Conservation (phyloP, 768 basidiomycete species). For the Amanita subjunquillea region DNA sequence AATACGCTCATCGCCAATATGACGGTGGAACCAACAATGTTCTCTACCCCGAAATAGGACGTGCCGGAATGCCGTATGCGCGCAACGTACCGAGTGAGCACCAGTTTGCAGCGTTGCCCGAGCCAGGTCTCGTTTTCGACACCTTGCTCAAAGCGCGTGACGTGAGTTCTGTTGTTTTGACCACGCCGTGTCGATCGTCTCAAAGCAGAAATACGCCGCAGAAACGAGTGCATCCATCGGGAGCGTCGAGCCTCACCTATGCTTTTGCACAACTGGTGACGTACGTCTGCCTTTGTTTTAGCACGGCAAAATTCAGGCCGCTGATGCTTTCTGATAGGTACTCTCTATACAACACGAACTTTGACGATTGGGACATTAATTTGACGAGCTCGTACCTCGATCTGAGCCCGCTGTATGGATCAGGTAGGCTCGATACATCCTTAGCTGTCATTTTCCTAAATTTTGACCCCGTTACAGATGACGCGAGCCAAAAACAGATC, state of each 20-base stretch:
- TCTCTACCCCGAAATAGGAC: slow-evolving; percentile 34
- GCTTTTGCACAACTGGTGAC: slow-evolving; percentile 58
- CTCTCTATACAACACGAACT: slow-evolving; percentile 42
- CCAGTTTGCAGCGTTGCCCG: slow-evolving; percentile 36
- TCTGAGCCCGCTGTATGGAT: slow-evolving; percentile 45
- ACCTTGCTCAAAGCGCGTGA: slow-evolving; percentile 33
- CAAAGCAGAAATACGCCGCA: slow-evolving; percentile 6
- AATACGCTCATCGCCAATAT: slow-evolving; percentile 28
- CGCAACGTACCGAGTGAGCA: slow-evolving; percentile 37
- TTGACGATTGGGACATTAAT: slow-evolving; percentile 33
- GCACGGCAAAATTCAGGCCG: not conserved
- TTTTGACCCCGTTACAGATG: slow-evolving; percentile 15
- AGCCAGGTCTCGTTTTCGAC: slow-evolving; percentile 54
- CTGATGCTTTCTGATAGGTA: slow-evolving; percentile 18
- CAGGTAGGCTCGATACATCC: slow-evolving; percentile 18
- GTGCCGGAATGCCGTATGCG: slow-evolving; percentile 41
- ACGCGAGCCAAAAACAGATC: slow-evolving; percentile 27
- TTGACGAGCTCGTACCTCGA: slow-evolving; percentile 47
- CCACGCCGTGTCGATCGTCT: slow-evolving; percentile 13
- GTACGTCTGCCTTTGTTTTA: not conserved
- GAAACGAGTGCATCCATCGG: slow-evolving; percentile 37
- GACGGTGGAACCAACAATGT: slow-evolving; percentile 43
- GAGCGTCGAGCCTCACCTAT: slow-evolving; percentile 53
- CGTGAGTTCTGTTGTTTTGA: slow-evolving; percentile 22
- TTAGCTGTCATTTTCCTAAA: not conserved